Percentiles rank a stretch among this genome's conserved stretches.
These are phyloP conservation scores for Ascochyta rabiei DNA, from an alignment of 2,329 filamentous ascomycete species.

Conservation along the genomic window DNA sequence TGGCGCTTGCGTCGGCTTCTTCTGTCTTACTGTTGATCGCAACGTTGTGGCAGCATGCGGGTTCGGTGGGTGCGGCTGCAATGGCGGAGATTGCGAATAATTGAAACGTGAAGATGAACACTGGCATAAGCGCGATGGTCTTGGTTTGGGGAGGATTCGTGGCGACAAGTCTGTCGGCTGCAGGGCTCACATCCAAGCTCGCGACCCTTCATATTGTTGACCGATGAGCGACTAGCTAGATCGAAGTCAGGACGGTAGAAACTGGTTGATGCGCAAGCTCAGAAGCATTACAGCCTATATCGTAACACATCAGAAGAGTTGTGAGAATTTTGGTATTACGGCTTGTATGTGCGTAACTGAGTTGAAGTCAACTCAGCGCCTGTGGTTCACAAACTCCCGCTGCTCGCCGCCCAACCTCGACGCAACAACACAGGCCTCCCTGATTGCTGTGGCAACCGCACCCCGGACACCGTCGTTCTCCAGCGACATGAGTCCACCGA, in stretches of 20 bases:
- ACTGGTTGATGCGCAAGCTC: too few species aligned
- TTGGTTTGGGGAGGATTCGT: conserved; percentile 97
- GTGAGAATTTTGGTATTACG: not conserved
- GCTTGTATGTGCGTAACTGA: too few species aligned
- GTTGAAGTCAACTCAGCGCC: conserved; percentile 28
- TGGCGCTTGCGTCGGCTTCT: conserved; percentile 83
- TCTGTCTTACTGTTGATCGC: conserved; percentile 69
- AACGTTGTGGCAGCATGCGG: conserved; percentile 89
- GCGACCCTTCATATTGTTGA: too few species aligned
- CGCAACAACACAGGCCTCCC: conserved; percentile 73
- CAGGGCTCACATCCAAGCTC: conserved; percentile 94
- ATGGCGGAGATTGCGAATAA: conserved; percentile 93
- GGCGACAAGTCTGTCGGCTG: conserved; percentile 89
- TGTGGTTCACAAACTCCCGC: conserved; percentile 55
- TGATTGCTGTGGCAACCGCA: conserved; percentile 69
- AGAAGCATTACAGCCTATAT: too few species aligned
- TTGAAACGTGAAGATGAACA: conserved; percentile 81
- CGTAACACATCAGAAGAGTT: too few species aligned
- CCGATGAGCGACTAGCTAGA: too few species aligned
- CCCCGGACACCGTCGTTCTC: conserved; percentile 76
- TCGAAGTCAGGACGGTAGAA: too few species aligned
- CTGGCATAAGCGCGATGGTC: conserved; percentile 94
- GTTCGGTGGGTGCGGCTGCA: conserved; percentile 92
- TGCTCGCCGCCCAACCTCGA: conserved; percentile 65
- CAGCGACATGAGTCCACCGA: conserved; percentile 73